These are phyloP conservation scores for Xerocomus potaroensis DNA, from an alignment of 768 basidiomycete species.

Conservation along the genomic window DNA sequence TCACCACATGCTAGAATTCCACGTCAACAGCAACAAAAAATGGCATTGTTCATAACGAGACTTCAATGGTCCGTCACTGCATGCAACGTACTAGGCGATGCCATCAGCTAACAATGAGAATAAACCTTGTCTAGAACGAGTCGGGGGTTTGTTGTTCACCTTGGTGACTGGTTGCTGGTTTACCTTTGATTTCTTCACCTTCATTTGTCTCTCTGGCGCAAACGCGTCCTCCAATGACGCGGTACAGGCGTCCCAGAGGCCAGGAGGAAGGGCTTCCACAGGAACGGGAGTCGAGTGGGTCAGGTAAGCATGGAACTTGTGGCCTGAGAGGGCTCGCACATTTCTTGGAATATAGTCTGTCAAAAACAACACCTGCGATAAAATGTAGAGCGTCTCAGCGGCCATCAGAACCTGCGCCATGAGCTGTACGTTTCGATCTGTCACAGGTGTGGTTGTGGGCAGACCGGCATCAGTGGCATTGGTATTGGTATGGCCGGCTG, in stretches of 20 bases:
- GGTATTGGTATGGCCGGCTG: slow-evolving; percentile 18
- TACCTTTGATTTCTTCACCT: slow-evolving; percentile 34
- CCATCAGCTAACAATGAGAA: slow-evolving; percentile 43
- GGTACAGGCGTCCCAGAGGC: slow-evolving; percentile 45
- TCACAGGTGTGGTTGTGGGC: slow-evolving; percentile 29
- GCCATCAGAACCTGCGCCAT: slow-evolving; percentile 59
- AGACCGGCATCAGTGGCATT: slow-evolving; percentile 12
- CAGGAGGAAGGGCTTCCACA: slow-evolving; percentile 25
- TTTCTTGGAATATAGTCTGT: slow-evolving; percentile 42
- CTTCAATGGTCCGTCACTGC: too few species aligned
- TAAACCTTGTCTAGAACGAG: slow-evolving; percentile 14
- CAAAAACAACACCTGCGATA: slow-evolving; percentile 61
- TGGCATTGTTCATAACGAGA: too few species aligned
- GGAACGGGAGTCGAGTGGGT: slow-evolving; percentile 27
- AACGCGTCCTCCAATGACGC: slow-evolving; percentile 48
- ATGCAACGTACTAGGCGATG: too few species aligned
- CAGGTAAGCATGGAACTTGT: slow-evolving; percentile 52
- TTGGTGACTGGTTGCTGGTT: slow-evolving; percentile 16
- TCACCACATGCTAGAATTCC: too few species aligned
- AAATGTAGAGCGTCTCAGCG: slow-evolving; percentile 53
- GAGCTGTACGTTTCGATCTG: slow-evolving; percentile 64
- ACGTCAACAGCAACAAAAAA: too few species aligned
- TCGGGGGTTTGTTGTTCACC: slow-evolving; percentile 19
- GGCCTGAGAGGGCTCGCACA: slow-evolving; percentile 54
- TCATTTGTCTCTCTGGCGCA: slow-evolving; percentile 44